These are phyloP conservation scores for Martensiomyces pterosporus DNA, from an alignment of 192 early-diverging fungal species.

Conservation along the genomic window DNA sequence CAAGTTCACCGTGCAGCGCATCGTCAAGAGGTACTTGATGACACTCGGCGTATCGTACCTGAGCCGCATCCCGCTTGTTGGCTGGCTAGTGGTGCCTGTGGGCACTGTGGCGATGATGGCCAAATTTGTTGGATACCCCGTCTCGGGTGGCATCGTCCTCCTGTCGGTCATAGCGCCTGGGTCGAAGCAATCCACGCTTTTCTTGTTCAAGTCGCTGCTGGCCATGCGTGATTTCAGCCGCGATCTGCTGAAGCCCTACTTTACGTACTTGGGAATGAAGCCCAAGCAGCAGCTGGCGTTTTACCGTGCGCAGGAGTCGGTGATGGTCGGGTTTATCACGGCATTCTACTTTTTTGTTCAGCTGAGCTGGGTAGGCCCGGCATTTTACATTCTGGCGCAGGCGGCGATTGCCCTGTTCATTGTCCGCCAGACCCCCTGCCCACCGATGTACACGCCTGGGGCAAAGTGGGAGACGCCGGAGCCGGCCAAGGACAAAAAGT, in stretches of 20 bases:
- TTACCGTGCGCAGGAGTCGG: slow-evolving; percentile 35
- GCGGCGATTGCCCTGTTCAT: slow-evolving; percentile 44
- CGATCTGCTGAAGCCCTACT: slow-evolving; percentile 41
- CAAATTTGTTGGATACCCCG: slow-evolving; percentile 40
- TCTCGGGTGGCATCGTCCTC: slow-evolving; percentile 15
- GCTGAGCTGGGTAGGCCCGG: slow-evolving; percentile 45
- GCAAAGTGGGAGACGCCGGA: slow-evolving; percentile 19
- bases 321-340: slow-evolving; percentile 37
- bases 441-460: slow-evolving; percentile 28
- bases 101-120: slow-evolving; percentile 38
- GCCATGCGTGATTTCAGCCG: slow-evolving; percentile 45
- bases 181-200: slow-evolving; percentile 21
- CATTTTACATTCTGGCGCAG: slow-evolving; percentile 42
- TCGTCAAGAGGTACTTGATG: slow-evolving; percentile 38
- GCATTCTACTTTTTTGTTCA: slow-evolving; percentile 45
- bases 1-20: slow-evolving; percentile 27
- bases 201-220: slow-evolving; percentile 46
- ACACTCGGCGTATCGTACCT: slow-evolving; percentile 26
- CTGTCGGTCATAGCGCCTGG: slow-evolving; percentile 23
- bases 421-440: slow-evolving; percentile 16
- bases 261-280: slow-evolving; percentile 35
- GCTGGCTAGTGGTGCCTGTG: slow-evolving; percentile 38
- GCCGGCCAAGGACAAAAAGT: neutral
- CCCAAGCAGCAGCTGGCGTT: slow-evolving; percentile 37
- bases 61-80: slow-evolving; percentile 25